These are phyloP conservation scores for Solanum acaule DNA, from an alignment of 257 asterid species.

Conservation along the genomic window DNA sequence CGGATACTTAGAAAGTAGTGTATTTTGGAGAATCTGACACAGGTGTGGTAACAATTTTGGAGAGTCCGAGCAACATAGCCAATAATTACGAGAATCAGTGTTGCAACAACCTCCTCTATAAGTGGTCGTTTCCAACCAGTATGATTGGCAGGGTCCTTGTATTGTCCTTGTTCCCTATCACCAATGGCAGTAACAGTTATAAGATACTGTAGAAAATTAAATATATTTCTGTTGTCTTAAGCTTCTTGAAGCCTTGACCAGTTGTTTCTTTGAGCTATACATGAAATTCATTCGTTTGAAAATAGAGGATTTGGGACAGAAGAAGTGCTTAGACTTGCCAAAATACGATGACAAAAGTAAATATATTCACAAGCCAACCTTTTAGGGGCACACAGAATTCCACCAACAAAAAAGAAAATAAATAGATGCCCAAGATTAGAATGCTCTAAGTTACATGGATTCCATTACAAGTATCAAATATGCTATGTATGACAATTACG, in stretches of 20 bases:
- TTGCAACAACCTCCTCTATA: conserved; percentile 69
- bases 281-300: not conserved
- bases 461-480: not conserved
- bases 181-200: not conserved
- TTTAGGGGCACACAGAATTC: not conserved
- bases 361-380: not conserved
- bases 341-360: not conserved
- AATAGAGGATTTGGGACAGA: not conserved
- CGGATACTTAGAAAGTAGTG: not conserved
- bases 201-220: not conserved
- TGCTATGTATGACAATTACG: not conserved
- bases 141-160: conserved; percentile 56
- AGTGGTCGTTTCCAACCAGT: conserved; percentile 77
- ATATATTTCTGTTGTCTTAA: not conserved
- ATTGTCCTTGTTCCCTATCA: conserved; percentile 74
- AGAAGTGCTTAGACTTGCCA: not conserved
- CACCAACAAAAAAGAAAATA: not conserved
- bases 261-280: not conserved
- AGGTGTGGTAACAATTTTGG: not conserved
- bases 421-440: not conserved
- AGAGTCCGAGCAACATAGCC: not conserved
- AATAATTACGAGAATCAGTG: conserved; percentile 2
- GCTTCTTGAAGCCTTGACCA: not conserved
- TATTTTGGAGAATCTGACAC: not conserved
- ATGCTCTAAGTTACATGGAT: not conserved